These are phyloP conservation scores for Rhizopogon rudus DNA, from an alignment of 768 basidiomycete genomes.

Conservation along the genomic window DNA sequence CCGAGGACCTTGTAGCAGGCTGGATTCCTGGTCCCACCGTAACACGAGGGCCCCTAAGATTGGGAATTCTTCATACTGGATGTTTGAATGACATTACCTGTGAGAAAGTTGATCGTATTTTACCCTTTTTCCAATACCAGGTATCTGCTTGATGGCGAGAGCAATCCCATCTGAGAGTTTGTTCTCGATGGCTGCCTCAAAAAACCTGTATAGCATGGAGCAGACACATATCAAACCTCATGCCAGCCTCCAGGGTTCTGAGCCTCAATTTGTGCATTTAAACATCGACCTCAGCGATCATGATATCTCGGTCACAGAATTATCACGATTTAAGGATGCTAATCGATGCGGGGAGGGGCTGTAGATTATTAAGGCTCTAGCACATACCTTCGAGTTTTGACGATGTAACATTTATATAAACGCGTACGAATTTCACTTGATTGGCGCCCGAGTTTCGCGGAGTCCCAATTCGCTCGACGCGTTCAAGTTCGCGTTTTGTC, in stretches of 20 bases:
- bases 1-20: too few species aligned
- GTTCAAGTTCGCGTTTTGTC: conserved; percentile 1
- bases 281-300: background rate
- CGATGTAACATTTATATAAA: too few species aligned
- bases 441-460: background rate
- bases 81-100: too few species aligned
- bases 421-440: background rate
- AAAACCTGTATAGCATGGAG: too few species aligned
- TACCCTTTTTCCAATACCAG: too few species aligned
- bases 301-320: background rate
- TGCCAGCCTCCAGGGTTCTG: background rate
- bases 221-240: too few species aligned
- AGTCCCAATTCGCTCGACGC: background rate
- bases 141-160: background rate
- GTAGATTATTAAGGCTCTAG: background rate
- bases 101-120: too few species aligned
- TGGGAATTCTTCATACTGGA: too few species aligned
- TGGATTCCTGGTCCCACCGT: too few species aligned
- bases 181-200: background rate
- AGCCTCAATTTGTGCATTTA: background rate
- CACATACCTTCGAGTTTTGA: background rate
- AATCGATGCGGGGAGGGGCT: background rate
- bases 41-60: too few species aligned
- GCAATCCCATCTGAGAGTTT: background rate
- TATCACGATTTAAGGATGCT: background rate